Base-by-base conservation (phyloP, 2,329 filamentous ascomycete species). In the Byssothecium circinans region DNA sequence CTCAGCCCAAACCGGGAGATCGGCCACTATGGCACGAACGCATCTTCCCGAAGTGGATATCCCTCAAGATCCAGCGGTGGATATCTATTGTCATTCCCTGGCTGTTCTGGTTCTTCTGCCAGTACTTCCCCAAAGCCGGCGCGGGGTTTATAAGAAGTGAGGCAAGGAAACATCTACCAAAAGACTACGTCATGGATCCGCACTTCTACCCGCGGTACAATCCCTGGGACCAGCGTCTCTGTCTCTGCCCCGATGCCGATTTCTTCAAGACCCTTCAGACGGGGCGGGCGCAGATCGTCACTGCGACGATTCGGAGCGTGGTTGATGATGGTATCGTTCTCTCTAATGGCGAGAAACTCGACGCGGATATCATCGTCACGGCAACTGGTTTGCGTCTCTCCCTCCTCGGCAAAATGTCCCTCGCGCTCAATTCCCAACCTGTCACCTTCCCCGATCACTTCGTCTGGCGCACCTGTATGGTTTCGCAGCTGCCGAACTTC, bases 201-300 rank as follows among this genome's bases (percentile, higher is more conserved):
- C 68, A 78, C 54, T 77, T 79, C 62, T 72, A 73, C 4, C 76
- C 76, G 0, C 60, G 54, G 11, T 79, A 79, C 64, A 73, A 74
- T 45, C 76, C 76, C 2, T 79, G 88, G 78, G 80, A 90, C 45
- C 89, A 95, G 67, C 82, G 90, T 0, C 73, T 94, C 7, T 94
- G 89, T 60, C 74, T 89, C 50, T 85, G 73, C n/a, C 80, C 80
- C 0, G 77, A 83, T 45, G 80, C 78, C 17, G 82, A 84, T 60
- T 83, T 83, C 64, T 84, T 81, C 71, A 64, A 74, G 18, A 70
- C 73, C 27, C 70, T 84, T 15, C 73, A 74, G 14, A 61, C 69
- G 1, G 81, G 80, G 25, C 77, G 75, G 45, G 78, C 78, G 1
- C 70, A 74, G 37, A 71, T 85, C n/a, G 76, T 76, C 17, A 84